Base-by-base conservation (phyloP, 2,329 filamentous ascomycete species). In the Aspergillus felis region DNA sequence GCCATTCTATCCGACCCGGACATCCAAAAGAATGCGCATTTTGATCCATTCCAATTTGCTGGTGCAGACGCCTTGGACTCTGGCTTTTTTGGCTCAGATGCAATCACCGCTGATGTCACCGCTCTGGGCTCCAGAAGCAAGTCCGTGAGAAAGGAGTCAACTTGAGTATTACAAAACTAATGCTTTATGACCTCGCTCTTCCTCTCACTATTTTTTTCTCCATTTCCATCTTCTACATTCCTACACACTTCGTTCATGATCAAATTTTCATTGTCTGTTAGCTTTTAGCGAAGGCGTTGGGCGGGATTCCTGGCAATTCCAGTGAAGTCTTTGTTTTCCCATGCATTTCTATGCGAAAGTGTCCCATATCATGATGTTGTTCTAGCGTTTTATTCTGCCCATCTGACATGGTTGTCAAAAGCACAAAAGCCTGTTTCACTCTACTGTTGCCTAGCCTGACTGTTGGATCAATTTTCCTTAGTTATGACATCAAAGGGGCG, bases 31-130 rank as follows among this genome's bases (percentile, higher is more conserved):
- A 55, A 65, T 32, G 59, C 65, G n/a, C 55, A 67, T 6, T 68
- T 74, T 54, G 64, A 69, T 38, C 65, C 70, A 22, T 72, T 75
- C 55, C 61, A 68, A 22, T 71, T 73, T 51, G 63, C 56, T 4
- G 64, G 68, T 35, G 57, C 67, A 24, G 64, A 62, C 27, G 57
- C 71, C 29, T 69, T 74, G 47, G 73, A 76, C 56, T 71, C 71
- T 6, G 66, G 70, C 12, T 68, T 75, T 48, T 75, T 75, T 61
- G 70, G 72, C 42, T 72, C 70, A 22, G 69, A 75, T 42, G 62
- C 71, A 25, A 61, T 72, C 20, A 64, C 68, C 44, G 59, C 61
- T 24, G 67, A 72, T 14, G 48, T 66, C 17, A 53, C 64, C 22
- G 57, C 55, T 47, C 50, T 66, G 32, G 63, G 64, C 41, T 57